A percentile compares a stretch with the other conserved stretches of the same genome.
These are phyloP conservation scores for Monosporascus sp. DNA, from an alignment of 2,329 filamentous ascomycete species.

Conservation along the genomic window DNA sequence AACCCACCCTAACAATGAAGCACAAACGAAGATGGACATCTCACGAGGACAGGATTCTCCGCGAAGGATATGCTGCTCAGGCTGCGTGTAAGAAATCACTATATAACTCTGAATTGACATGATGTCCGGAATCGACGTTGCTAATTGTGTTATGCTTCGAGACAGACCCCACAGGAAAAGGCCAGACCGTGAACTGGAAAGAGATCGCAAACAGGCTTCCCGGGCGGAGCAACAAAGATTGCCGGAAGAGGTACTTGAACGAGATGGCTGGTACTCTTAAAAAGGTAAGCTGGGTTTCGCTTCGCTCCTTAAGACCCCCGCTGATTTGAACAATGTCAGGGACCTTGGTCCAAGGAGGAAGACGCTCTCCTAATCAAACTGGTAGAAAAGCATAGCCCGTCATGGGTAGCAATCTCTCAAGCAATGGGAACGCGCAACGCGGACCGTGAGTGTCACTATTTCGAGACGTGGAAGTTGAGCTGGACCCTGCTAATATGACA, in stretches of 20 bases:
- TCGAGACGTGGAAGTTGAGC: too few relatives aligned
- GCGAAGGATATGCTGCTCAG: neutral
- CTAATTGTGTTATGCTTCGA: neutral
- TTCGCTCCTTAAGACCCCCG: too few relatives aligned
- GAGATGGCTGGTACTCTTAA: conserved; percentile 1
- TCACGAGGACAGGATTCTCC: neutral
- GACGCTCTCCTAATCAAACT: neutral
- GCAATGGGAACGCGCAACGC: conserved; percentile 2
- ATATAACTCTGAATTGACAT: neutral
- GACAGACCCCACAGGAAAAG: conserved; percentile 1
- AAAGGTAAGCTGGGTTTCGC: neutral
- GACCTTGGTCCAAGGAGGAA: conserved; percentile 2
- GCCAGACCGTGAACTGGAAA: conserved; percentile 2
- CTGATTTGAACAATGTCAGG: neutral
- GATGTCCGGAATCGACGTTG: neutral
- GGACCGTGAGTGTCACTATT: neutral
- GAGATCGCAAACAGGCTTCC: neutral
- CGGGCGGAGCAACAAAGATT: conserved; percentile 1
- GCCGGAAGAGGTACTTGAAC: neutral
- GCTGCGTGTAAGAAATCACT: neutral
- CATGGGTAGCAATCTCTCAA: conserved; percentile 1
- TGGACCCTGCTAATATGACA: too few relatives aligned
- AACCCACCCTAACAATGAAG: neutral
- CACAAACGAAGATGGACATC: conserved; percentile 1
- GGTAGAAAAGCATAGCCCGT: neutral